Evolutionary conservation across 1,284 basidiomycete species (phyloP), one percentile per base, ranked within the genome.

Genomic region (Tilletiopsis washingtonensis): DNA sequence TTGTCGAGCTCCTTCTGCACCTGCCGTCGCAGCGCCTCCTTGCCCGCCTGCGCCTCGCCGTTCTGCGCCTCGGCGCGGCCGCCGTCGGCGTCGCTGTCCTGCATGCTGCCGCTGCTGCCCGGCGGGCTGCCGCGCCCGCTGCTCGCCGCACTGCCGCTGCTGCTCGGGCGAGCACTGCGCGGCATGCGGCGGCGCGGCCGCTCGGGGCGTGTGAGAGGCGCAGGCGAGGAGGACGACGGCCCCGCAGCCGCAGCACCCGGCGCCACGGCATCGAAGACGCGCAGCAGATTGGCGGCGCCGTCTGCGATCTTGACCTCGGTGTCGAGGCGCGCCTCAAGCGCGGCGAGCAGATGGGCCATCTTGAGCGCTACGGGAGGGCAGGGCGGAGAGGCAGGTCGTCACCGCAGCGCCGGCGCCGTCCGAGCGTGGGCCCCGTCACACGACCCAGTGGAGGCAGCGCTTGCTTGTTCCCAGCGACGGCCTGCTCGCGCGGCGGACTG

Each of bases 221-320:
- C n/a, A n/a, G n/a, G n/a, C n/a, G n/a, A n/a, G 15, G 21, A 41
- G 9, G n/a, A 25, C 11, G n/a, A n/a, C 41, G 32, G 11, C 6
- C 4, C 6, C n/a, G 17, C 15, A 43, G 7, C 14, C n/a, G 5
- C n/a, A 23, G 20, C 32, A 15, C 41, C 52, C 19, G 54, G 53
- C 19, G 54, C 45, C 32, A 54, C 56, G 32, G 49, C 47, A 32
- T 61, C 74, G 24, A 79, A 76, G 74, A 85, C 81, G 54, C 81
- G 81, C 41, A 91, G 76, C 47, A 91, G 77, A 55, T 84, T 86
- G 75, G 88, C 86, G 1, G 88, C 88, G 15, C 88, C 88, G 73
- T 88, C 86, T 69, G 82, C 85, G 63, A 90, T 87, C 51, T 84
- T 81, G 54, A 80, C 81, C 73, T 87, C 83, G 53, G 83, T 77